These are phyloP conservation scores for Asterophora lycoperdoides DNA, from an alignment of 768 basidiomycete species.

Conservation along the genomic window DNA sequence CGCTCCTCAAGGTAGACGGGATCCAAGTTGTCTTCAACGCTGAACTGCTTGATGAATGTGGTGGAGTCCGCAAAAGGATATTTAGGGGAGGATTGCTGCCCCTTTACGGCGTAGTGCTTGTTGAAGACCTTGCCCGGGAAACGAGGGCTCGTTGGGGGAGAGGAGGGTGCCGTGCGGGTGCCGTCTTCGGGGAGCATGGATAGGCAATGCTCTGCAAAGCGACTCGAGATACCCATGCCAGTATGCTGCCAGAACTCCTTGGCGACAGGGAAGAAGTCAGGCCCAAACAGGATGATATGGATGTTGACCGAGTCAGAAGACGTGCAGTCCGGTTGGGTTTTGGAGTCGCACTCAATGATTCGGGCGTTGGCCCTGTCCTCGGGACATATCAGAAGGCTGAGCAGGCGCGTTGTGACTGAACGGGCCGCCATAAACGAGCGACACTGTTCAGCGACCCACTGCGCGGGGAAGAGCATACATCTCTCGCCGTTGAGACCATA, in stretches of 20 bases:
- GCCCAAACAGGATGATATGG: slow-evolving; percentile 78
- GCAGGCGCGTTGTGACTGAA: slow-evolving; percentile 49
- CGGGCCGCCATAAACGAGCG: slow-evolving; percentile 64
- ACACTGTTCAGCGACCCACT: slow-evolving; percentile 68
- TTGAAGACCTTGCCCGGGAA: slow-evolving; percentile 44
- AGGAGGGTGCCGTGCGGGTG: slow-evolving; percentile 21
- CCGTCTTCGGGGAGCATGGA: slow-evolving; percentile 55
- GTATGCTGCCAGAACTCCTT: slow-evolving; percentile 98
- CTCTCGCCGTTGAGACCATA: slow-evolving; percentile 69
- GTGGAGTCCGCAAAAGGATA: slow-evolving; percentile 7
- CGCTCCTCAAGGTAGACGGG: slow-evolving; percentile 85
- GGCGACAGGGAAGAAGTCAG: slow-evolving; percentile 55
- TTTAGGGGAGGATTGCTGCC: slow-evolving; percentile 11
- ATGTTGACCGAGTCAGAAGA: slow-evolving; percentile 49
- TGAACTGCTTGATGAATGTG: neutral
- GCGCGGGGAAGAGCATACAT: slow-evolving; percentile 78
- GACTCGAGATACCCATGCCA: slow-evolving; percentile 85
- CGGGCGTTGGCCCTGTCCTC: slow-evolving; percentile 38
- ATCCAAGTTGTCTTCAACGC: slow-evolving; percentile 43
- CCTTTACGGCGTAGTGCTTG: slow-evolving; percentile 53
- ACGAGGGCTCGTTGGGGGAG: slow-evolving; percentile 25
- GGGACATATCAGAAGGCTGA: slow-evolving; percentile 70
- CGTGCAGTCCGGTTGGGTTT: slow-evolving; percentile 18
- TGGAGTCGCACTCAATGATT: slow-evolving; percentile 23
- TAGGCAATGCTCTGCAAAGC: slow-evolving; percentile 80